phyloP scores from a whole-genome alignment of 2,329 filamentous ascomycete genomes.

The Fusarium piperis region DNA sequence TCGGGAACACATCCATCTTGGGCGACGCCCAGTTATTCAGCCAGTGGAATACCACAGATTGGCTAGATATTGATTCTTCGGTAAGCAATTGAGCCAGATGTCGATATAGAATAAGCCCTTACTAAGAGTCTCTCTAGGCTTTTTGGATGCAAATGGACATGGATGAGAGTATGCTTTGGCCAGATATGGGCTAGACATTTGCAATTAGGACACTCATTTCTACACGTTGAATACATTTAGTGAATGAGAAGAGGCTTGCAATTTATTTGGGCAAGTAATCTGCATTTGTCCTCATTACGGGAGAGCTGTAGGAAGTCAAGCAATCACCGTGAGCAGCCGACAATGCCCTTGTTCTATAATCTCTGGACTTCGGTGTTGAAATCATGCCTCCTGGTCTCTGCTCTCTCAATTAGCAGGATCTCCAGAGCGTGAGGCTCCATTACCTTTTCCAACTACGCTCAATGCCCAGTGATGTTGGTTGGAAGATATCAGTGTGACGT shows the following conservation, averaged over 20 bases:
- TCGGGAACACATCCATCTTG: neutral
- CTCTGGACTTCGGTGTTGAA: neutral
- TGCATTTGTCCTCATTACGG: neutral
- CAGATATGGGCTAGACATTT: neutral
- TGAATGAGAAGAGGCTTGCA: neutral
- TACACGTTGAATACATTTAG: neutral
- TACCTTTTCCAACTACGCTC: neutral
- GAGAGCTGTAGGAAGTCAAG: neutral
- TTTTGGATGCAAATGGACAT: neutral
- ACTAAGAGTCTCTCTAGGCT: neutral
- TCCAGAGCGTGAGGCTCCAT: neutral
- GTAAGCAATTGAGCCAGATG: conserved; percentile 3
- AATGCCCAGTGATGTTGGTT: neutral
- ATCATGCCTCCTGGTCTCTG: neutral
- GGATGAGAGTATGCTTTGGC: neutral
- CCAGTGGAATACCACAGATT: conserved; percentile 31
- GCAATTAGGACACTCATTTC: neutral
- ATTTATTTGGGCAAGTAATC: neutral
- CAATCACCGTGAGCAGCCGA: neutral
- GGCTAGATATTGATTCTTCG: conserved; percentile 31
- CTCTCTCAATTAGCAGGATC: neutral
- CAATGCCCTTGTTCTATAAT: neutral
- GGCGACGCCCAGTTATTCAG: conserved; percentile 17
- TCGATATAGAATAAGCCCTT: neutral
- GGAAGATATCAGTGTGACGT: neutral